Conservation (phyloP, 306 rosid genomes). For the Prunus persica region DNA sequence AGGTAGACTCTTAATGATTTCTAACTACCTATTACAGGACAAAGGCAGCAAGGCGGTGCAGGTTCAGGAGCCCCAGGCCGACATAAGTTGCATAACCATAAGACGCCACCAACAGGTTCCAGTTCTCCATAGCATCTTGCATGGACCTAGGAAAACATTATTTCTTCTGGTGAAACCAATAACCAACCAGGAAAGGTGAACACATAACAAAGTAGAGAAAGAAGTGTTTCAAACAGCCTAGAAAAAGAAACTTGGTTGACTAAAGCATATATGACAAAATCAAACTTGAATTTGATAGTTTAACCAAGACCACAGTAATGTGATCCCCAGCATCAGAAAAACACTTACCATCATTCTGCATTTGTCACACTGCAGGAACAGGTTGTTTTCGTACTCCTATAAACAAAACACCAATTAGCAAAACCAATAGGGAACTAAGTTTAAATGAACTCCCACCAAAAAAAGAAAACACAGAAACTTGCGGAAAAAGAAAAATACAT, state of each 20-base stretch:
- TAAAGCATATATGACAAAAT: background rate
- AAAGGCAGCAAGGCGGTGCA: conserved; percentile 88
- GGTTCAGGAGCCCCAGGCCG: conserved; percentile 72
- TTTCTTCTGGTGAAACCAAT: conserved; percentile 2
- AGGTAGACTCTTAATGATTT: conserved; percentile 20
- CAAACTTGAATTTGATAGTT: background rate
- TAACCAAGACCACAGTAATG: background rate
- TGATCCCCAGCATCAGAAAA: conserved; percentile 5
- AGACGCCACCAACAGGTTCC: conserved; percentile 83
- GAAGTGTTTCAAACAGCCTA: background rate
- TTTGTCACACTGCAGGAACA: conserved; percentile 97
- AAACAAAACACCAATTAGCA: conserved; percentile 40
- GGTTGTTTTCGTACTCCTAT: conserved; percentile 92
- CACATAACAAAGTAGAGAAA: conserved; percentile 19
- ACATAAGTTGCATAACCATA: conserved; percentile 96
- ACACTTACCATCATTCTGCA: conserved; percentile 97
- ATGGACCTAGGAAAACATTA: conserved; percentile 60
- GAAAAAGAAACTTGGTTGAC: conserved; percentile 2
- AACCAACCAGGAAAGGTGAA: conserved; percentile 16
- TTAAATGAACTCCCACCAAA: background rate
- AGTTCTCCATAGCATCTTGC: conserved; percentile 96
- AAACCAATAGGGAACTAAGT: background rate
- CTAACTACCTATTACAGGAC: conserved; percentile 86
- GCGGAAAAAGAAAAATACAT: background rate
- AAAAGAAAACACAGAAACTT: background rate